phyloP scores from a whole-genome alignment of 108 stramenopile species.

The Skeletonema tropicum region DNA sequence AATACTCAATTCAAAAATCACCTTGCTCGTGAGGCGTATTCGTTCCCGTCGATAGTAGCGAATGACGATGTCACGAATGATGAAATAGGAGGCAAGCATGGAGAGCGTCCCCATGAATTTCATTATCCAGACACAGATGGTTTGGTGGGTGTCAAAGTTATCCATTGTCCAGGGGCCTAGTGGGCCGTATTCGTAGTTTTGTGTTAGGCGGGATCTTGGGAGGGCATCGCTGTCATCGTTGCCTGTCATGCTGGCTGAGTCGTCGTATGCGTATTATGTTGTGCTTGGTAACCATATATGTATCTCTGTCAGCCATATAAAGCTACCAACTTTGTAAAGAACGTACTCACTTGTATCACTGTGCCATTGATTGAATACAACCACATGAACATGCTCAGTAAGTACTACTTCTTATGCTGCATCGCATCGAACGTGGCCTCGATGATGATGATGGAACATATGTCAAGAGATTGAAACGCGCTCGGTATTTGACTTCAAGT shows the following conservation, averaged over 20 bases:
- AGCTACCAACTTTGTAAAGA: no score
- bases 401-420: no score
- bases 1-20: constrained; percentile 34
- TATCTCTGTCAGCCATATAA: no score
- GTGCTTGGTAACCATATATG: no score
- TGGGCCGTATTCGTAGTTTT: neutral
- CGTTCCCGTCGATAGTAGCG: constrained; percentile 23
- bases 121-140: constrained; percentile 4
- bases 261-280: no score
- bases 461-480: no score
- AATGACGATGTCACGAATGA: constrained; percentile 30
- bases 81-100: constrained; percentile 19
- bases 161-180: neutral
- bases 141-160: neutral
- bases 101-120: constrained; percentile 24
- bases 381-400: no score
- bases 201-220: neutral
- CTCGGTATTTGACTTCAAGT: no score
- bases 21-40: constrained; percentile 20
- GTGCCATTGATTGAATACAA: no score
- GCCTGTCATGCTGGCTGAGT: neutral
- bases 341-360: no score
- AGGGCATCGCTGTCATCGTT: neutral
- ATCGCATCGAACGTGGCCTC: no score
- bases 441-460: no score